Conservation (phyloP, 2,329 filamentous ascomycete genomes). For the Geoglossum cookeanum region DNA sequence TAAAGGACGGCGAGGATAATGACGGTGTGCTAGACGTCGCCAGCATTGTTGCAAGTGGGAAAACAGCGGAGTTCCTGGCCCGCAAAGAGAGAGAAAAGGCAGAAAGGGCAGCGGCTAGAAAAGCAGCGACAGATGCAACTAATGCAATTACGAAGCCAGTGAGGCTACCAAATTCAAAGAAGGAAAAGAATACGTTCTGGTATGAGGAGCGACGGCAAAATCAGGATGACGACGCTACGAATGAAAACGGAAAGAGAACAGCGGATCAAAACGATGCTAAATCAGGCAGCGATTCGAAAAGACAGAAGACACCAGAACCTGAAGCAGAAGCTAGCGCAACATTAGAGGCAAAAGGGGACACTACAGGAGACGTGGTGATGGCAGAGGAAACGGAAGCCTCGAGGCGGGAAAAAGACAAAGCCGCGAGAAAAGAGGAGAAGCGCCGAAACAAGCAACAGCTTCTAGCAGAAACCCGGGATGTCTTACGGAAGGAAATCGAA, state of each 20-base stretch:
- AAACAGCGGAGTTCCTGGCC: constrained; percentile 64
- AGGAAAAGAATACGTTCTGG: constrained; percentile 48
- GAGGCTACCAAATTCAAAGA: constrained; percentile 53
- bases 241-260: constrained; percentile 27
- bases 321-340: constrained; percentile 10
- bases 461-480: constrained; percentile 19
- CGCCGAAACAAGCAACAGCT: constrained; percentile 13
- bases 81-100: constrained; percentile 67
- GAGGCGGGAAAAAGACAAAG: constrained; percentile 13
- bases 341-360: constrained; percentile 8
- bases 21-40: constrained; percentile 71
- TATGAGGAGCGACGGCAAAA: constrained; percentile 47
- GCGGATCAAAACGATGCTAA: constrained; percentile 30
- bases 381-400: neutral
- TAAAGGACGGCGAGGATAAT: constrained; percentile 28
- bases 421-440: constrained; percentile 28
- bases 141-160: constrained; percentile 33
- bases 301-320: constrained; percentile 20
- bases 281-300: constrained; percentile 25
- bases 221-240: constrained; percentile 26
- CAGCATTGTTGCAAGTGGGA: constrained; percentile 64
- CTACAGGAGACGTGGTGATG: constrained; percentile 12
- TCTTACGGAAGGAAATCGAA: constrained; percentile 46
- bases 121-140: constrained; percentile 41
- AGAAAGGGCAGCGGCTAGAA: constrained; percentile 40